Percentiles rank a stretch among this genome's conserved stretches.
Conservation (phyloP, 768 basidiomycete genomes). For the Tulasnella sp. region DNA sequence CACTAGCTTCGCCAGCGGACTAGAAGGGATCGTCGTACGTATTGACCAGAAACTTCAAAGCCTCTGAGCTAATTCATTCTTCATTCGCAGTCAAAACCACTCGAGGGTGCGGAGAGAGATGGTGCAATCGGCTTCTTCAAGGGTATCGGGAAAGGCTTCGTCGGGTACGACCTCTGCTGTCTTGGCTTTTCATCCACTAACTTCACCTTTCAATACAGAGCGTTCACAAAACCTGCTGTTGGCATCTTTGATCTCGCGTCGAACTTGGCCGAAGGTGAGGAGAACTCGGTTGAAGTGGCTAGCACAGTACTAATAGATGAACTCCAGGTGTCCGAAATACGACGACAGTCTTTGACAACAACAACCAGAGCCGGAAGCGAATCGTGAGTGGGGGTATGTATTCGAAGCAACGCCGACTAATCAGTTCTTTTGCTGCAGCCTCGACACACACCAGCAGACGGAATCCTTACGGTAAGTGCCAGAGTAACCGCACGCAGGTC, state of each 20-base stretch:
- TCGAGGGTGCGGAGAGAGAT: constrained; percentile 93
- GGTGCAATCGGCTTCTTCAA: constrained; percentile 98
- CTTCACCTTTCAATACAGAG: constrained; percentile 51
- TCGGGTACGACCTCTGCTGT: constrained; percentile 62
- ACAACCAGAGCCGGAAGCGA: constrained; percentile 83
- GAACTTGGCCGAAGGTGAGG: constrained; percentile 84
- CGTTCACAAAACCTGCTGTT: constrained; percentile 94
- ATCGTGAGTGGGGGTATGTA: constrained; percentile 55
- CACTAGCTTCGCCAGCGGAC: constrained; percentile 89
- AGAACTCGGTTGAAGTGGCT: no score
- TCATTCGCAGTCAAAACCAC: constrained; percentile 77
- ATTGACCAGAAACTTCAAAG: constrained; percentile 30
- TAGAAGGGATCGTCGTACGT: constrained; percentile 90
- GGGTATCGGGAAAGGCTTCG: constrained; percentile 93
- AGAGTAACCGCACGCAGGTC: not conserved
- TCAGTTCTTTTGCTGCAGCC: constrained; percentile 54
- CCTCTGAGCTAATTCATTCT: constrained; percentile 2
- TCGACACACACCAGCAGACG: constrained; percentile 82
- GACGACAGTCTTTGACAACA: constrained; percentile 95
- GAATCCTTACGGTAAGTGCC: constrained; percentile 77
- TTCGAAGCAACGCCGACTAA: constrained; percentile 27
- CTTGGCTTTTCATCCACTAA: constrained; percentile 12
- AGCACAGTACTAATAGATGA: not conserved
- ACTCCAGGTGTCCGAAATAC: constrained; percentile 89
- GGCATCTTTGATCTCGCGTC: constrained; percentile 96